Evolutionary conservation across 805 yeast species (phyloP).

Genomic region (Kodamaea nitidulidarum): DNA sequence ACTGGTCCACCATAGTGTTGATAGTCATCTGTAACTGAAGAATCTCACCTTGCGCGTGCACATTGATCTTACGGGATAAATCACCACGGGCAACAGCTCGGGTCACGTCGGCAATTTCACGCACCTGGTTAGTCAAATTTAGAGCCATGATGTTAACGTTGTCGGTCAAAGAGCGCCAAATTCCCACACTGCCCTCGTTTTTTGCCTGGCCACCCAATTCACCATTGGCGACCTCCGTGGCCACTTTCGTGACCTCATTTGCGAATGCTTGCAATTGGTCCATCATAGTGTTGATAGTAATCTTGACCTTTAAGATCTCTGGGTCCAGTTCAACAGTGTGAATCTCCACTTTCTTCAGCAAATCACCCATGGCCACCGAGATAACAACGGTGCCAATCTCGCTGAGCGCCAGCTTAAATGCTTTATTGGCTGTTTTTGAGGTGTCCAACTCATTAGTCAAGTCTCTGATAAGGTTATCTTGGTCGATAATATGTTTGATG

Average conservation of each 20-base stretch:
- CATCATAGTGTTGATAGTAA: slow-evolving; percentile 85
- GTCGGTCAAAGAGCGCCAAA: slow-evolving; percentile 81
- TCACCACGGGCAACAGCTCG: slow-evolving; percentile 88
- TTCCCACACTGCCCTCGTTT: slow-evolving; percentile 79
- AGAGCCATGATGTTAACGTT: slow-evolving; percentile 87
- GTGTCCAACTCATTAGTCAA: slow-evolving; percentile 31
- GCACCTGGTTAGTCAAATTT: slow-evolving; percentile 62
- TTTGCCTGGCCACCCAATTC: slow-evolving; percentile 87
- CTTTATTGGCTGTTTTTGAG: slow-evolving; percentile 54
- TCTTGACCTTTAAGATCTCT: slow-evolving; percentile 73
- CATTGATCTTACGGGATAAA: slow-evolving; percentile 75
- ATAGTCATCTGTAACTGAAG: slow-evolving; percentile 81
- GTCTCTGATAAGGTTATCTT: slow-evolving; percentile 25
- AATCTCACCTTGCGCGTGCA: slow-evolving; percentile 89
- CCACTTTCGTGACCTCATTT: slow-evolving; percentile 75
- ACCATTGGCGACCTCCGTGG: slow-evolving; percentile 88
- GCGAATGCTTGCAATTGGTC: slow-evolving; percentile 81
- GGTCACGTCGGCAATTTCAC: slow-evolving; percentile 88
- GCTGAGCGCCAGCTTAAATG: slow-evolving; percentile 64
- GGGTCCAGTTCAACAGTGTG: slow-evolving; percentile 73
- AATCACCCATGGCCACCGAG: slow-evolving; percentile 85
- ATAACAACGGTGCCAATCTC: slow-evolving; percentile 85
- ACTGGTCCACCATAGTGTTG: slow-evolving; percentile 84
- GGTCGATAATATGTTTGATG: slow-evolving; percentile 25
- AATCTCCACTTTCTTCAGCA: slow-evolving; percentile 73